Evolutionary conservation across 257 asterid genomes (phyloP).

Genomic region (Hygrophila difformis): DNA sequence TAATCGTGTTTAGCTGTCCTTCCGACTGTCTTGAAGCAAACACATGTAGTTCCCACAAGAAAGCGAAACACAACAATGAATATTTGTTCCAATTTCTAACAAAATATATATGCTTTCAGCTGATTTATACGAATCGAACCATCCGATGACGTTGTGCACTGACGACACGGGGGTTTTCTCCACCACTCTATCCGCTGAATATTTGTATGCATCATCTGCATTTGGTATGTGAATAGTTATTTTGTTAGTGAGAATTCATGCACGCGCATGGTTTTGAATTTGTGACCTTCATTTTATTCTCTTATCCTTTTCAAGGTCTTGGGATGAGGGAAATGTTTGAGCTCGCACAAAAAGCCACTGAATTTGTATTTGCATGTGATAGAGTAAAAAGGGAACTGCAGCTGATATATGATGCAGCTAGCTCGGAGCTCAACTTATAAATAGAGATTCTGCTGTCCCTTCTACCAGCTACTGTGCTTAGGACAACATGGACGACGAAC

Average conservation of each 20-base stretch:
- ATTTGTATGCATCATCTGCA: conserved; percentile 48
- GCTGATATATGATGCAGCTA: conserved; percentile 43
- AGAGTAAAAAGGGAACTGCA: conserved; percentile 50
- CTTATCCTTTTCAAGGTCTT: conserved; percentile 37
- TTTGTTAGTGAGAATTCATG: conserved; percentile 2
- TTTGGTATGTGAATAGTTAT: conserved; percentile 38
- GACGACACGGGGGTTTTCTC: conserved; percentile 90
- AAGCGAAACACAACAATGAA: not conserved
- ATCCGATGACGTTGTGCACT: conserved; percentile 71
- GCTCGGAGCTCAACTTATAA: conserved; percentile 27
- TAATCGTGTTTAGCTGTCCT: conserved; percentile 10
- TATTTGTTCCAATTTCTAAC: not conserved
- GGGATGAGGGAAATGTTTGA: conserved; percentile 55
- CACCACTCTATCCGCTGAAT: conserved; percentile 63
- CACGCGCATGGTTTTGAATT: not conserved
- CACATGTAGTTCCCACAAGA: conserved; percentile 1
- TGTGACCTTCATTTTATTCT: not conserved
- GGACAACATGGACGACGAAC: too few relatives aligned
- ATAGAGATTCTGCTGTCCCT: conserved; percentile 1
- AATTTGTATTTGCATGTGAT: conserved; percentile 52
- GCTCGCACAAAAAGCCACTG: conserved; percentile 44
- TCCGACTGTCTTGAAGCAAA: not conserved
- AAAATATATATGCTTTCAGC: conserved; percentile 39
- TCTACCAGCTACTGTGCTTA: too few relatives aligned
- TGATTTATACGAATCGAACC: conserved; percentile 60